phyloP scores from a whole-genome alignment of 805 yeast genomes.

The Cyberlindnera mycetangii region DNA sequence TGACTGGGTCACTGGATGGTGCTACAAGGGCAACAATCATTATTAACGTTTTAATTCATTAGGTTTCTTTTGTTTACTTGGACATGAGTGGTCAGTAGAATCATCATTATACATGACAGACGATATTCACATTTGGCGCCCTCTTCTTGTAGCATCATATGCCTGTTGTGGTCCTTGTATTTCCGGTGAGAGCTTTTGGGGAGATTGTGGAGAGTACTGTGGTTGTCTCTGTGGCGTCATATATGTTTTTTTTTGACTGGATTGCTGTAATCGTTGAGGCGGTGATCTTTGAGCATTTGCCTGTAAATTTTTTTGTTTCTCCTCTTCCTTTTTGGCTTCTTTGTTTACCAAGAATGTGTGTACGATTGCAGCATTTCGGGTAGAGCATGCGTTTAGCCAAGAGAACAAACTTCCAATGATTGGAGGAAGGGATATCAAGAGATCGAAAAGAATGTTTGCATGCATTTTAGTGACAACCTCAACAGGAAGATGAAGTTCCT shows the following conservation, averaged over 20 bases:
- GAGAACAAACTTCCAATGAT: constrained; percentile 71
- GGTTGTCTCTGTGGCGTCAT: background rate
- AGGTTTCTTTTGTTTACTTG: no score
- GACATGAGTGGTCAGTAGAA: background rate
- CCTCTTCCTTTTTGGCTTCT: constrained; percentile 15
- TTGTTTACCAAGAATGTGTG: constrained; percentile 38
- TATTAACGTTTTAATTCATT: no score
- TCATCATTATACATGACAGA: no score
- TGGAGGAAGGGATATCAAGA: constrained; percentile 76
- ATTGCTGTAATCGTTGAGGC: background rate
- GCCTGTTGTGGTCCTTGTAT: constrained; percentile 7
- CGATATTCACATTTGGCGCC: constrained; percentile 6
- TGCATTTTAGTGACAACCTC: constrained; percentile 65
- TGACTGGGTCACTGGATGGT: background rate
- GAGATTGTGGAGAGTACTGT: background rate
- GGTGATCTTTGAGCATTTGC: background rate
- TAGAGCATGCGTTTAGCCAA: constrained; percentile 84
- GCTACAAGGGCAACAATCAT: background rate
- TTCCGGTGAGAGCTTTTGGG: background rate
- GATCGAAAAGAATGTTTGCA: constrained; percentile 71
- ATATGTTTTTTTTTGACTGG: background rate
- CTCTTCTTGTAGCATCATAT: constrained; percentile 8
- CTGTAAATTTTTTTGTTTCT: background rate
- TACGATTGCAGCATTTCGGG: constrained; percentile 82
- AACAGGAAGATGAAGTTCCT: constrained; percentile 53